Conservation (phyloP, 2,329 filamentous ascomycete genomes). For the Ophiocordyceps polyrhachis-furcata region DNA sequence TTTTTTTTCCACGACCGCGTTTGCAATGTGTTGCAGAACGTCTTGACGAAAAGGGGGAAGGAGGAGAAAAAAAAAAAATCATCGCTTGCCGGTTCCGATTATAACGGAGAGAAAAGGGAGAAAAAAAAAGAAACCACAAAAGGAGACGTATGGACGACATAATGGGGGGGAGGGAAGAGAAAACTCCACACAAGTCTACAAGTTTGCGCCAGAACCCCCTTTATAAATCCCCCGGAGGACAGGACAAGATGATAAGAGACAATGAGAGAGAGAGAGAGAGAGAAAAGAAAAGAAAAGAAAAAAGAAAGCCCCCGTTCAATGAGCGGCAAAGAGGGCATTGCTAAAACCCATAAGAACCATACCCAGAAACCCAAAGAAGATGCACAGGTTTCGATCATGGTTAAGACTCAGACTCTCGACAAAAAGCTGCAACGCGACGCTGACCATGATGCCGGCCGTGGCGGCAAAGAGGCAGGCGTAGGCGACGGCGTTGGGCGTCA, state of each 20-base stretch:
- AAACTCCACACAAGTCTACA: not conserved
- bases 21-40: no score
- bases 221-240: no score
- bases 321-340: slow-evolving; percentile 56
- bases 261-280: not conserved
- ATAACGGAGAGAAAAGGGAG: no score
- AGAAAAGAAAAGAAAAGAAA: not conserved
- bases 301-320: slow-evolving; percentile 10
- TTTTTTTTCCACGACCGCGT: no score
- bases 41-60: no score
- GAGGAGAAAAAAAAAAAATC: no score
- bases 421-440: slow-evolving; percentile 76
- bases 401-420: slow-evolving; percentile 70
- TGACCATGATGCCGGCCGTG: slow-evolving; percentile 90
- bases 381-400: slow-evolving; percentile 59
- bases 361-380: slow-evolving; percentile 63
- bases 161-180: no score
- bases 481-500: slow-evolving; percentile 32
- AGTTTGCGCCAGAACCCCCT: no score
- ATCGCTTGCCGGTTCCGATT: no score
- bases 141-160: no score
- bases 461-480: slow-evolving; percentile 74
- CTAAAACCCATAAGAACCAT: slow-evolving; percentile 79
- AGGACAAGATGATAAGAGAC: not conserved
- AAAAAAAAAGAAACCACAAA: not conserved